A percentile compares a stretch with the other conserved stretches of the same genome.
These are phyloP conservation scores for Pittosporum tobira DNA, from an alignment of 129 eudicot species.

Conservation along the genomic window DNA sequence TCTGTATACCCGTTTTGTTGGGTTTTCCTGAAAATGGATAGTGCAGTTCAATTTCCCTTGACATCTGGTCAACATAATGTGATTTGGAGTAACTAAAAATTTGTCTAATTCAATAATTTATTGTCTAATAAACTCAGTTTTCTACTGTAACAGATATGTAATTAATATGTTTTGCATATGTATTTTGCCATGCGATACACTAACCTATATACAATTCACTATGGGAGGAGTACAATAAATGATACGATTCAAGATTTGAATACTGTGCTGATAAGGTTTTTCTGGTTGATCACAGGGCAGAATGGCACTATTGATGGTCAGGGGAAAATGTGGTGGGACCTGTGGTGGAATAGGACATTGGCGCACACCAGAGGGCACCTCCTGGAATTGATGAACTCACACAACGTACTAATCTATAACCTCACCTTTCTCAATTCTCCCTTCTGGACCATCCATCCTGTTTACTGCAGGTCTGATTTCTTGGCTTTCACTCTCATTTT, in stretches of 20 bases:
- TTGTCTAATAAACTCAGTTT: too few relatives aligned
- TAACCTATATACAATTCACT: too few relatives aligned
- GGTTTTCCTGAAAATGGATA: too few relatives aligned
- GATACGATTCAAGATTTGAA: too few relatives aligned
- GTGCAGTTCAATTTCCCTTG: too few relatives aligned
- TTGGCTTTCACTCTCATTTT: slow-evolving; percentile 1
- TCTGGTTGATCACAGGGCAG: slow-evolving; percentile 43
- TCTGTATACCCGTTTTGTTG: too few relatives aligned
- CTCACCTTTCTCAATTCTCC: slow-evolving; percentile 91
- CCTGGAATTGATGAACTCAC: slow-evolving; percentile 70
- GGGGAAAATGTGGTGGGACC: slow-evolving; percentile 98
- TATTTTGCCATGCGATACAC: too few relatives aligned
- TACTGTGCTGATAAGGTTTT: neutral
- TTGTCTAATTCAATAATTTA: too few relatives aligned
- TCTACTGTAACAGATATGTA: too few relatives aligned
- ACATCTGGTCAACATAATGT: too few relatives aligned
- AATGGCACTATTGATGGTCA: slow-evolving; percentile 94
- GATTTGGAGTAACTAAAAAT: neutral
- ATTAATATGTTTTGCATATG: too few relatives aligned
- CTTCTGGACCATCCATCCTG: slow-evolving; percentile 97
- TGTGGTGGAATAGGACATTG: slow-evolving; percentile 96
- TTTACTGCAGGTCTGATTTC: slow-evolving; percentile 74
- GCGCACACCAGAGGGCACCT: slow-evolving; percentile 98
- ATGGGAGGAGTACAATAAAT: too few relatives aligned
- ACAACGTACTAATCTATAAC: slow-evolving; percentile 71